Evolutionary conservation across 2,329 filamentous ascomycete species (phyloP), one percentile per base, ranked within the genome.

Genomic region (Capronia americana): DNA sequence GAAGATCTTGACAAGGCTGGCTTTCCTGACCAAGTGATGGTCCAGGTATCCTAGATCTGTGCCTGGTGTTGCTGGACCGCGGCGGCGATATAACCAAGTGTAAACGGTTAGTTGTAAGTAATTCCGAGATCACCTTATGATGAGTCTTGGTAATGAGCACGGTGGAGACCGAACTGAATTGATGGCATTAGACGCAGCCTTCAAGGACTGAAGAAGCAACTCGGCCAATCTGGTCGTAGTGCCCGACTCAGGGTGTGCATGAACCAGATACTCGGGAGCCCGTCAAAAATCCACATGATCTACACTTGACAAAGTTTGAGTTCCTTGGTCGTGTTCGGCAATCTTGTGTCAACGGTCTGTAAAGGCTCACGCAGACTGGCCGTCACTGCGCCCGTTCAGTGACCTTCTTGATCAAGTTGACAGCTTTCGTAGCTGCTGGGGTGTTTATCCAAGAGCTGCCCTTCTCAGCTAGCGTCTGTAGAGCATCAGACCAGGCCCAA

Each of bases 1-100:
- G 28, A n/a, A n/a, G 53, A 34, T 55, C 26, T 34, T 34, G 53
- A 55, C 26, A 34, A 55, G 53, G 53, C 53, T 55, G 53, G 28
- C n/a, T 55, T 32, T 55, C 53, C 50, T 24, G 50, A 24, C 50
- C 50, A 53, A 14, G 5, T 48, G 50, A 53, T 12, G 26, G 50
- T 3, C 12, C 24, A 23, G 12, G n/a, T n/a, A n/a, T n/a, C n/a
- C 23, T 24, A 20, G 32, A 34, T 34, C 32, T 34, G 8, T 44
- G 6, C 11, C 17, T 2, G 38, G 17, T n/a, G 14, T 12, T n/a
- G 38, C 20, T 44, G 17, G 38, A n/a, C 17, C 8, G 38, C 5
- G 17, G 6, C 3, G 14, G 4, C 5, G 17, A 17, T 8, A 6
- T 8, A 44, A 17, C 5, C 38, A 5, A n/a, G 38, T 7, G 38